Percentiles rank a stretch among this genome's conserved stretches.
Evolutionary conservation across 345 rosid species (phyloP).

Genomic region (Lepidium didymum): DNA sequence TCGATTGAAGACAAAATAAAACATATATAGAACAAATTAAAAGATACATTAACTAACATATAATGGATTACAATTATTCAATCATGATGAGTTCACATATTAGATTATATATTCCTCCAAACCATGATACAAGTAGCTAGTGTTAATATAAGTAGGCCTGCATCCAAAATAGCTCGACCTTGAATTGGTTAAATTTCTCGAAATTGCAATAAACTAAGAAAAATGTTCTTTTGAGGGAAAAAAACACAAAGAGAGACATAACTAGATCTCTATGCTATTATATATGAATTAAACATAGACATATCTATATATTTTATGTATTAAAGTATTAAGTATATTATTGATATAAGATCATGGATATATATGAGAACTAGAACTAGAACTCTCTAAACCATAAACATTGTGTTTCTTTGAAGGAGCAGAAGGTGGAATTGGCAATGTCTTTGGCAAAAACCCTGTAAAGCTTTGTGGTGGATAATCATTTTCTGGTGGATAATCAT

Average conservation of each 20-base stretch:
- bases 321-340: constrained; percentile 10
- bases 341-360: constrained; percentile 30
- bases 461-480: constrained; percentile 30
- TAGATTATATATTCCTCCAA: neutral
- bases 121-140: constrained; percentile 13
- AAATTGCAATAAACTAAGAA: constrained; percentile 6
- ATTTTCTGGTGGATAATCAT: constrained; percentile 30
- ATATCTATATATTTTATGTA: neutral
- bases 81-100: constrained; percentile 14
- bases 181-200: neutral
- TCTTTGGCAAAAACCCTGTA: constrained; percentile 49
- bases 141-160: constrained; percentile 17
- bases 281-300: neutral
- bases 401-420: constrained; percentile 72
- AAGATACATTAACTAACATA: neutral
- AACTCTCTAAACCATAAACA: constrained; percentile 37
- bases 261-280: constrained; percentile 7
- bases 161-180: constrained; percentile 25
- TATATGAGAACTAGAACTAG: constrained; percentile 3
- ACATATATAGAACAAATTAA: neutral
- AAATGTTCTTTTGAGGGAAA: neutral
- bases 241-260: neutral
- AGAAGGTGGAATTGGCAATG: constrained; percentile 55
- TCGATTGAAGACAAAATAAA: neutral
- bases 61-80: constrained; percentile 12